Percentiles rank a stretch among this genome's conserved stretches.
These are phyloP conservation scores for Moniliella sp. DNA, from an alignment of 1,284 basidiomycete species.

Conservation along the genomic window DNA sequence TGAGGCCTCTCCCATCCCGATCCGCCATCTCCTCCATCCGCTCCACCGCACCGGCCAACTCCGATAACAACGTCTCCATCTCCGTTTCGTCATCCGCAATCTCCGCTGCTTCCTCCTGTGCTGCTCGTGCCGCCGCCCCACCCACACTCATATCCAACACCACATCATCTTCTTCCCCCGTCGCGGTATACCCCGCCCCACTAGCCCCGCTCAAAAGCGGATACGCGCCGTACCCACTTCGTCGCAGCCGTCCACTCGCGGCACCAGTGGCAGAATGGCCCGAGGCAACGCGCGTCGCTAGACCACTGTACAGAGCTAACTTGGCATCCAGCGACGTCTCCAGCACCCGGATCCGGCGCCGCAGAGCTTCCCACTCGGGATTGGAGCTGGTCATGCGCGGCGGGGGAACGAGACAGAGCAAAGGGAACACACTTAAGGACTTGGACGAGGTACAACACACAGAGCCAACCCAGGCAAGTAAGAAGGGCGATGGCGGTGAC, in stretches of 20 bases:
- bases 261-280: slow-evolving; percentile 36
- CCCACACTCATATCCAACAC: too few relatives aligned
- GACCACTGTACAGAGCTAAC: slow-evolving; percentile 63
- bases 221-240: not conserved
- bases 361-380: slow-evolving; percentile 38
- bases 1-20: too few relatives aligned
- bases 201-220: not conserved
- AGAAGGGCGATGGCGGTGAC: too few relatives aligned
- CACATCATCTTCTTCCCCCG: too few relatives aligned
- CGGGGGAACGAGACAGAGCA: too few relatives aligned
- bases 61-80: slow-evolving; percentile 51
- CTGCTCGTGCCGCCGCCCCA: too few relatives aligned
- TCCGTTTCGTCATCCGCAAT: slow-evolving; percentile 61
- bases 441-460: too few relatives aligned
- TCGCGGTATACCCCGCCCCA: too few relatives aligned
- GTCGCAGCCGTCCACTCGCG: not conserved
- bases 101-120: too few relatives aligned
- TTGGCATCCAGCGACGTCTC: slow-evolving; percentile 75
- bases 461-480: too few relatives aligned
- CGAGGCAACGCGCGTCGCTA: slow-evolving; percentile 50
- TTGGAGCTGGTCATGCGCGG: too few relatives aligned
- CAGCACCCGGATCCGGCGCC: slow-evolving; percentile 67
- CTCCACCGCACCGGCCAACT: slow-evolving; percentile 12
- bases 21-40: slow-evolving; percentile 47
- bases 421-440: too few relatives aligned